Conservation (phyloP, 345 rosid species). For the Triadica sebifera region DNA sequence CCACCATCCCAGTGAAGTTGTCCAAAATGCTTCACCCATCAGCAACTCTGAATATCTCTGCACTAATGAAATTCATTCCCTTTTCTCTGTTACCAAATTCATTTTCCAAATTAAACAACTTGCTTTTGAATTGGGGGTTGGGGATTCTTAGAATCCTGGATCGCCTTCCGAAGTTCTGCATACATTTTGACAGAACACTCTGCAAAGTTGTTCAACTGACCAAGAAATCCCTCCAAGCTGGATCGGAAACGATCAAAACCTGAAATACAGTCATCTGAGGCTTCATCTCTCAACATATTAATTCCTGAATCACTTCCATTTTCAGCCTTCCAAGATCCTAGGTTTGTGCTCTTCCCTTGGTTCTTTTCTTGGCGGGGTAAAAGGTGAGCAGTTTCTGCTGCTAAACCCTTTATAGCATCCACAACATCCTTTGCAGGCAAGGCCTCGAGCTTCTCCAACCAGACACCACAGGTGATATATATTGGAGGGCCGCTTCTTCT, state of each 20-base stretch:
- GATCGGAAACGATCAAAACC: constrained; percentile 56
- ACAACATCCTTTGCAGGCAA: constrained; percentile 60
- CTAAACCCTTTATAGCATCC: constrained; percentile 58
- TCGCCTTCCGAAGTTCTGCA: constrained; percentile 42
- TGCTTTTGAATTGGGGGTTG: constrained; percentile 16
- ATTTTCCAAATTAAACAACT: constrained; percentile 6
- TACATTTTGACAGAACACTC: constrained; percentile 55
- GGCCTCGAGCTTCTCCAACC: constrained; percentile 58
- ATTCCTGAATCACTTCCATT: constrained; percentile 34
- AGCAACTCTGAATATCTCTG: neutral
- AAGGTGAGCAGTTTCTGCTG: constrained; percentile 56
- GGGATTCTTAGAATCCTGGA: constrained; percentile 46
- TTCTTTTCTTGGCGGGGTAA: constrained; percentile 77
- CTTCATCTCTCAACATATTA: constrained; percentile 45
- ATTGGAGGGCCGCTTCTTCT: constrained; percentile 67
- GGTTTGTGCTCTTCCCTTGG: constrained; percentile 41
- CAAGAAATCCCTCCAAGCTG: constrained; percentile 52
- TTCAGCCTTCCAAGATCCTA: constrained; percentile 34
- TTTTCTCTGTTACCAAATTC: neutral
- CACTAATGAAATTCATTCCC: constrained; percentile 1
- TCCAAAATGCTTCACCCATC: constrained; percentile 1
- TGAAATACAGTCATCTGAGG: constrained; percentile 47
- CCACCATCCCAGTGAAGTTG: constrained; percentile 4
- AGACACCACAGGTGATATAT: constrained; percentile 61
- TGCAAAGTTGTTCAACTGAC: constrained; percentile 52